Base-by-base conservation (phyloP, 495 filamentous ascomycete species). In the Neurospora sp. region DNA sequence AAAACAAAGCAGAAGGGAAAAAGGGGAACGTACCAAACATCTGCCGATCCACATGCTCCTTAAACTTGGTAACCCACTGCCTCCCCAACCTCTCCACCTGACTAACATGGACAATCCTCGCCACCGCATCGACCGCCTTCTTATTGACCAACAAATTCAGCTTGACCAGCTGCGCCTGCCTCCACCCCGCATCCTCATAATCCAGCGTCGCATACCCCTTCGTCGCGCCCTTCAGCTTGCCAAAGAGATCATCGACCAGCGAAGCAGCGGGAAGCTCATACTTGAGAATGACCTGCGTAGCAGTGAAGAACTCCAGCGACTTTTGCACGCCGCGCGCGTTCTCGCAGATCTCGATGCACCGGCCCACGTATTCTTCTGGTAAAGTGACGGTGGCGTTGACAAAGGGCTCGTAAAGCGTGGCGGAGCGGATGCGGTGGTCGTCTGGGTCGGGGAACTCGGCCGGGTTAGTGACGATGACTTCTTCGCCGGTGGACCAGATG, bases 211-310 rank as follows among this genome's bases (percentile, higher is more conserved):
- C 94, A 61, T 89, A 89, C 4, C 87, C 87, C 75, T 87, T 87
- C 18, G 94, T 97, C 3, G 90, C 88, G 35, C 94, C 92, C 81
- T 99, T 99, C 70, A 99, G 84, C 81, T 96, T 97, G 35, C 96
- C 96, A 80, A 99, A 99, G 83, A 99, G 93, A 81, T 99, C 95
- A 76, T 98, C 94, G 1, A 98, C 96, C 8, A 99, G 84, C 68
- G 96, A 92, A 3, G 93, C 87, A 18, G 97, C 85, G 0, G 96
- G 96, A 8, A 99, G 82, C 42, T 92, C 89, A 81, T 98, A 99
- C 77, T 95, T 96, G 61, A 99, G 83, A 74, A 99, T 98, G 71
- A 98, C 96, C 81, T 99, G 96, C 4, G 90, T 93, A n/a, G 92
- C 85, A 6, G 93, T 94, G 83, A 97, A 99, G 84, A 94, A 98